Evolutionary conservation across 441 rosid genomes (phyloP).

Genomic region (Corymbia calophylla): DNA sequence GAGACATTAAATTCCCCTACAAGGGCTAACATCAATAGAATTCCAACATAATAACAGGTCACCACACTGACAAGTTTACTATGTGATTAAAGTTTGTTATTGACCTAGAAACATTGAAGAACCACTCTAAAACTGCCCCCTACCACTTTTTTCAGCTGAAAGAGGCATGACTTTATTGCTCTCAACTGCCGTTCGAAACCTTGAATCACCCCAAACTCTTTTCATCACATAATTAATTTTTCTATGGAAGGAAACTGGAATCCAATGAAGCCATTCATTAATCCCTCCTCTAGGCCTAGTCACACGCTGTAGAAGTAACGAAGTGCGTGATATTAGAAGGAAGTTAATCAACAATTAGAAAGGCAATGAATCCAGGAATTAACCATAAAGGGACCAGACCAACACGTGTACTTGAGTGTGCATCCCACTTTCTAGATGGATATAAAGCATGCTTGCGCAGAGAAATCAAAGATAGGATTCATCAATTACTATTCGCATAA

Average conservation of each 20-base stretch:
- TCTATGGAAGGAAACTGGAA: constrained; percentile 37
- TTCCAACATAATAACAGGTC: not conserved
- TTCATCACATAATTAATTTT: constrained; percentile 15
- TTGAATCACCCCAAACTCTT: constrained; percentile 20
- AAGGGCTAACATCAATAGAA: not conserved
- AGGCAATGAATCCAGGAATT: not conserved
- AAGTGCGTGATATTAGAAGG: not conserved
- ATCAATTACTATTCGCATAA: not conserved
- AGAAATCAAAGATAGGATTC: not conserved
- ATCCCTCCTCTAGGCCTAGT: constrained; percentile 47
- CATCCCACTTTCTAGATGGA: not conserved
- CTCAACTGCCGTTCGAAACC: not conserved
- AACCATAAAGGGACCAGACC: not conserved
- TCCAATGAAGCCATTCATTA: constrained; percentile 52
- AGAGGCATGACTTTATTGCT: constrained; percentile 9
- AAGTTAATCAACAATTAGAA: not conserved
- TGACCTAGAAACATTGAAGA: not conserved
- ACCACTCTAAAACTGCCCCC: not conserved
- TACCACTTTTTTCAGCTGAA: constrained; percentile 21
- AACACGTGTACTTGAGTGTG: not conserved
- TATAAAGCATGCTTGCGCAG: fast-evolving
- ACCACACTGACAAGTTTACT: not conserved
- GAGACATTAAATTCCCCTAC: not conserved
- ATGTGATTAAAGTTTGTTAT: not conserved
- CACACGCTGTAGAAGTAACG: constrained; percentile 31